A percentile compares a stretch with the other conserved stretches of the same genome.
Evolutionary conservation across 2,329 filamentous ascomycete genomes (phyloP).

Genomic region (Fusarium fracticaudum): DNA sequence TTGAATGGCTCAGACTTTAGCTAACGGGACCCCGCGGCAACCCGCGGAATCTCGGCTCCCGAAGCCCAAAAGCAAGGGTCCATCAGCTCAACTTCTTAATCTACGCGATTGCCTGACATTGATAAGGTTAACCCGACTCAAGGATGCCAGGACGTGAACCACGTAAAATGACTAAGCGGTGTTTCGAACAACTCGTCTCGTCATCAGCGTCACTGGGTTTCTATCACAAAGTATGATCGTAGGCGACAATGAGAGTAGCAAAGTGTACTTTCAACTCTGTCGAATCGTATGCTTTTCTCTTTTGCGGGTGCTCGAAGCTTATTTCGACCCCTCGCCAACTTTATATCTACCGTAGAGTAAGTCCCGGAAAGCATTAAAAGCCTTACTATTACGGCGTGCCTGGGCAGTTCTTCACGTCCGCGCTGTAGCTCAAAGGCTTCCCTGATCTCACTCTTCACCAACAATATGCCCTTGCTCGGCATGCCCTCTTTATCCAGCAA

Average conservation of each 20-base stretch:
- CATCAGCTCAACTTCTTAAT: neutral
- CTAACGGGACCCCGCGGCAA: neutral
- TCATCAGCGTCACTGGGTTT: neutral
- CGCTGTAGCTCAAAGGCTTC: neutral
- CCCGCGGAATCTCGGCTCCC: neutral
- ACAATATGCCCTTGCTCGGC: neutral
- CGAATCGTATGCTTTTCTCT: neutral
- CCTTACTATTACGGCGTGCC: fast-evolving
- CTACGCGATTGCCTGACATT: neutral
- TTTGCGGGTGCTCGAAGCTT: neutral
- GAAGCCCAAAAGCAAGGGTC: neutral
- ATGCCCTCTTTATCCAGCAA: neutral
- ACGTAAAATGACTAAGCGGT: no score
- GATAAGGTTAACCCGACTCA: neutral
- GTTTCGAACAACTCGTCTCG: neutral
- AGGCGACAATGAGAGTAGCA: neutral
- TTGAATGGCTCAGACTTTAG: neutral
- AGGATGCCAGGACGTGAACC: neutral
- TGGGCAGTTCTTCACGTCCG: fast-evolving
- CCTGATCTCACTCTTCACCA: neutral
- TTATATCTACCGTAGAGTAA: no score
- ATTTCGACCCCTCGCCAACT: neutral
- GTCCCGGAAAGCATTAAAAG: fast-evolving
- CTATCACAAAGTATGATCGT: neutral
- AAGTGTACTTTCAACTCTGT: fast-evolving